Evolutionary conservation across 257 asterid genomes (phyloP), one percentile per base, ranked within the genome.

Genomic region (Paraleonurus japonicus): DNA sequence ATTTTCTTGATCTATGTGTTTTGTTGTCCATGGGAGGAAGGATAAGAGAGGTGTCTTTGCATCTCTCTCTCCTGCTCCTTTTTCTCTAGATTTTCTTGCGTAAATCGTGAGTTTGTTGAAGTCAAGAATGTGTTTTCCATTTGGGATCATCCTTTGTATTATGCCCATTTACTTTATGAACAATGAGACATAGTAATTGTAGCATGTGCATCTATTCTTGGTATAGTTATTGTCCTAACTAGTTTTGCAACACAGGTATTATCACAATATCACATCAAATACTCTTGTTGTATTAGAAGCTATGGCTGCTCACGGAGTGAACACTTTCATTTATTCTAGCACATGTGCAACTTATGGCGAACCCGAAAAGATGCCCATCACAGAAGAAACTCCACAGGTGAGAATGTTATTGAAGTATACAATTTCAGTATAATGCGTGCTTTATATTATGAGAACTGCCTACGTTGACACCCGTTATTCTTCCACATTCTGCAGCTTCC

Each of bases 331-430:
- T 62, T 91, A 89, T 81, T 91, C 97, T 13, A 91, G 97, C 81
- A 91, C 97, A 30, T 90, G 97, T 69, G 97, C 97, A n/a, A 90
- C 97, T 5, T 90, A 90, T 26, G 97, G 97, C 45, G 96, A 90
- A 78, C 97, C 97, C 28, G 92, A 91, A 53, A 87, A 79, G 76
- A 91, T 89, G 97, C 97, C 97, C 63, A 91, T 91, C 70, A 89
- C 95, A 5, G 97, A 91, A 83, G 83, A 45, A 75, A 91, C 95
- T 63, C 87, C 84, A 22, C 97, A 89, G 85, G 97, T 88, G 7
- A 61, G 66, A 71, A 71, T 27, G 22, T 61, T 60, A 28, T 58
- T 67, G 45, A 53, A 67, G 51, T 59, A 9, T n/a, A 26, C 61
- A 58, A 33, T 62, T 27, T 39, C 41, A 71, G 7, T 50, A 27